Conservation (phyloP, 768 basidiomycete genomes). For the Hygrophorus russula region DNA sequence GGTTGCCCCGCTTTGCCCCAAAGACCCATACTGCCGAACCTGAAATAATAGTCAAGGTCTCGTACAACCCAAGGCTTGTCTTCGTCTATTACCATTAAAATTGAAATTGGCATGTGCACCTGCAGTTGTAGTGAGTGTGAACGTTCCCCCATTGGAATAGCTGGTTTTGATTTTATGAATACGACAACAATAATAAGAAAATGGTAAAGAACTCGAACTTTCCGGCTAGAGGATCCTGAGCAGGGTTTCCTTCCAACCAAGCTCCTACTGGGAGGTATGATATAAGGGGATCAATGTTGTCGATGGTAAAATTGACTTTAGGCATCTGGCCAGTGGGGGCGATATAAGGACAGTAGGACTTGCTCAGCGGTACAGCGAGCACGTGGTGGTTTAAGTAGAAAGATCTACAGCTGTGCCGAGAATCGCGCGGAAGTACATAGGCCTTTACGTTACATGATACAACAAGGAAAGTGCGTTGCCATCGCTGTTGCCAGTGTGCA, state of each 20-base stretch:
- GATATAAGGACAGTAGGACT: too few species aligned
- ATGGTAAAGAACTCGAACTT: neutral
- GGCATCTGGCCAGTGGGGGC: neutral
- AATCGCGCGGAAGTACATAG: too few species aligned
- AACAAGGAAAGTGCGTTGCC: too few species aligned
- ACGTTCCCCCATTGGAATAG: constrained; percentile 4
- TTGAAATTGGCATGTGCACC: constrained; percentile 2
- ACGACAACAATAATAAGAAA: neutral
- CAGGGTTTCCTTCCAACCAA: constrained; percentile 2
- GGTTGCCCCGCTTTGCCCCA: constrained; percentile 6
- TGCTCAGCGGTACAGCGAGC: too few species aligned
- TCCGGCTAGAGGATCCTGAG: neutral
- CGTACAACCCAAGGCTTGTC: neutral
- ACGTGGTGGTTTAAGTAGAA: too few species aligned
- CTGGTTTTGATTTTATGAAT: neutral
- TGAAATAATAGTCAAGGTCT: neutral
- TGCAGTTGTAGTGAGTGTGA: neutral
- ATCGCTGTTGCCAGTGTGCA: too few species aligned
- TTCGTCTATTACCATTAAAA: constrained; percentile 6
- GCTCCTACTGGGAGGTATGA: neutral
- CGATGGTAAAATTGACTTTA: constrained; percentile 2
- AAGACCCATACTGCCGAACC: neutral
- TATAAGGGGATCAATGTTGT: constrained; percentile 4
- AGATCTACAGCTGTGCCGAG: too few species aligned
- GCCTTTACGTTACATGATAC: too few species aligned